Percentiles rank a stretch among this genome's conserved stretches.
Evolutionary conservation across 2,329 filamentous ascomycete species (phyloP).

Genomic region (Coleophoma crateriformis): DNA sequence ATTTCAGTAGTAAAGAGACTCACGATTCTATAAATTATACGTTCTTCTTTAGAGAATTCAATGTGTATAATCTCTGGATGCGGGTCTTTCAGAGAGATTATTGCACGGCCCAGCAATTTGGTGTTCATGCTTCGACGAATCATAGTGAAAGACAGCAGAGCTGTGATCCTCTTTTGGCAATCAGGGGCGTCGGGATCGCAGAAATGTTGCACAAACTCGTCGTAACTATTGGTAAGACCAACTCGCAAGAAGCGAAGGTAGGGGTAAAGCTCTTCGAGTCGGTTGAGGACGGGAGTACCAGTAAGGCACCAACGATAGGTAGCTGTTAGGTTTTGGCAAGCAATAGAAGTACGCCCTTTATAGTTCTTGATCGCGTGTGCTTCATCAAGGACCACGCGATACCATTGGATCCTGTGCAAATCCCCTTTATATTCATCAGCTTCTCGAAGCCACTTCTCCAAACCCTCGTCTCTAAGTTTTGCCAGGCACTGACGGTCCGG

Average conservation of each 20-base stretch:
- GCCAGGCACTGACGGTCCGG: constrained; percentile 88
- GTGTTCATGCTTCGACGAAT: constrained; percentile 49
- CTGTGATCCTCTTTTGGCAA: constrained; percentile 14
- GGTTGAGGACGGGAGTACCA: constrained; percentile 23
- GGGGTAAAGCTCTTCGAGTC: constrained; percentile 24
- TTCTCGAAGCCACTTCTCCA: constrained; percentile 26
- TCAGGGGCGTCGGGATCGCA: constrained; percentile 18
- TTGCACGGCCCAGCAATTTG: constrained; percentile 43
- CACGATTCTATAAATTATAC: constrained; percentile 47
- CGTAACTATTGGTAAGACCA: not conserved
- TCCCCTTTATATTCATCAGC: constrained; percentile 27
- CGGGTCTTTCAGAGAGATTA: constrained; percentile 47
- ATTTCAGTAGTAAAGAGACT: too few species aligned
- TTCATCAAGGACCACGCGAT: constrained; percentile 51
- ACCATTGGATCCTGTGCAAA: constrained; percentile 36
- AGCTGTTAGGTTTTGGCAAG: constrained; percentile 31
- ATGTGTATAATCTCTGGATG: constrained; percentile 34
- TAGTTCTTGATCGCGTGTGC: constrained; percentile 50
- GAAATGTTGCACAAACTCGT: constrained; percentile 10
- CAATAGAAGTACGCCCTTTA: constrained; percentile 31
- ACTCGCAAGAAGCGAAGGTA: constrained; percentile 24
- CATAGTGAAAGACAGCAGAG: constrained; percentile 35
- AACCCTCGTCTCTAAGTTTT: constrained; percentile 52
- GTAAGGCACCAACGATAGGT: constrained; percentile 26
- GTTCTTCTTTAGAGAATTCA: constrained; percentile 46